Evolutionary conservation across 2,329 filamentous ascomycete genomes (phyloP), one percentile per base, ranked within the genome.

Genomic region (Ascosphaera aggregata): DNA sequence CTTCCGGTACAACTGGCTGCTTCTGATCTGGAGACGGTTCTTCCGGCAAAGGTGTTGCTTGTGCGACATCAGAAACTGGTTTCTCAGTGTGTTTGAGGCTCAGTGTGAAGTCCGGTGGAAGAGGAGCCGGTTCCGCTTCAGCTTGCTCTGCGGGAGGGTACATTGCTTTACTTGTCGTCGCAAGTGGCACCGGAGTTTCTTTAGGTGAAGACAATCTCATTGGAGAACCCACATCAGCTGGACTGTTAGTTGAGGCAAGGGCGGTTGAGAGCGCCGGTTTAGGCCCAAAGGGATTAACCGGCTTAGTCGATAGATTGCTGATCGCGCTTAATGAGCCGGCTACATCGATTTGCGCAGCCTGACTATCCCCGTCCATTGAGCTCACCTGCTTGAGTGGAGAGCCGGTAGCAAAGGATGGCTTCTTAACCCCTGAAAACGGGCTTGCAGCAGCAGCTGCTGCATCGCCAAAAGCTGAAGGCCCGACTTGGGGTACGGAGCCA

Each of bases 101-200:
- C n/a, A n/a, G n/a, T n/a, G n/a, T n/a, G n/a, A n/a, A n/a, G n/a
- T n/a, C 48, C 3, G 52, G 51, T 4, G 56, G 55, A 9, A 58
- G 45, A 2, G 58, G 56, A 3, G 55, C 55, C 39, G 57, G 56
- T 3, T 53, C 54, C 37, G 61, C 59, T 8, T 62, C 58, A 27
- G 7, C 22, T 27, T 27, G 22, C 42, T 65, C 62, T 3, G 61
- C 62, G 18, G 61, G 54, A 7, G 56, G 56, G 47, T 64, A 65
- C 9, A 46, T 53, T 30, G 52, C 54, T 47, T 57, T 62, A 43
- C 59, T 65, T n/a, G 59, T 61, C 3, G 62, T 45, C 32, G 65
- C 61, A 13, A 62, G 62, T 3, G 62, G 62, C 27, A 65, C 48
- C 8, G 62, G 62, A 8, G 54, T 43, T 43, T 59, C 55, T 15